These are phyloP conservation scores for Mycena polygramma DNA, from an alignment of 768 basidiomycete genomes.

Conservation along the genomic window DNA sequence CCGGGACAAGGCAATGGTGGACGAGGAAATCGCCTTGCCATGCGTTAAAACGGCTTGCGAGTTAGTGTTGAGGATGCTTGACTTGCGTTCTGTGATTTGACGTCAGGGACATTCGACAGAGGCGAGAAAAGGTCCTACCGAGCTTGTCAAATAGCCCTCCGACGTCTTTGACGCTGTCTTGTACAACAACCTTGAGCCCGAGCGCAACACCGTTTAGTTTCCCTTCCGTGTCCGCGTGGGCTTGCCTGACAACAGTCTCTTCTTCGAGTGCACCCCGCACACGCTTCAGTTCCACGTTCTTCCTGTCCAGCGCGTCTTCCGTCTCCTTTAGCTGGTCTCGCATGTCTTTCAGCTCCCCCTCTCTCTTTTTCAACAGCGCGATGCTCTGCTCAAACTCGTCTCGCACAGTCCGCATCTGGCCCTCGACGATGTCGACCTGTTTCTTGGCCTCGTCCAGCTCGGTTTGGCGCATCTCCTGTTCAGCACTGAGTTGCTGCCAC, in stretches of 20 bases:
- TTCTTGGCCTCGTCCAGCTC: slow-evolving; percentile 87
- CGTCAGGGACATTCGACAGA: slow-evolving; percentile 24
- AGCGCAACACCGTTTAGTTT: slow-evolving; percentile 79
- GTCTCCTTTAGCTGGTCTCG: slow-evolving; percentile 67
- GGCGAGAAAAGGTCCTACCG: slow-evolving; percentile 60
- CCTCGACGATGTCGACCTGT: slow-evolving; percentile 86
- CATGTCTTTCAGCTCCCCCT: slow-evolving; percentile 80
- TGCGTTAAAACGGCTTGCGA: slow-evolving; percentile 73
- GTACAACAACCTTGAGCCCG: slow-evolving; percentile 72
- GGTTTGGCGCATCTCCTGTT: slow-evolving; percentile 82
- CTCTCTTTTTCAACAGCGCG: slow-evolving; percentile 76
- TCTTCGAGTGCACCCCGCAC: slow-evolving; percentile 79
- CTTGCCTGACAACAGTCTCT: slow-evolving; percentile 82
- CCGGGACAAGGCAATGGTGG: slow-evolving; percentile 65
- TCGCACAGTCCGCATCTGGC: slow-evolving; percentile 80
- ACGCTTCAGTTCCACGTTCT: slow-evolving; percentile 68
- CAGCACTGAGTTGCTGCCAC: slow-evolving; percentile 85
- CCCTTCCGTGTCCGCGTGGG: slow-evolving; percentile 81
- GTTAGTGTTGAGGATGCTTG: slow-evolving; percentile 73
- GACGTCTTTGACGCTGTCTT: slow-evolving; percentile 81
- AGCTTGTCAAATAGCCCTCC: slow-evolving; percentile 84
- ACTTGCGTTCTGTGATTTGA: slow-evolving; percentile 75
- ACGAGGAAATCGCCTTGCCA: slow-evolving; percentile 67
- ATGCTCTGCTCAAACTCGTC: slow-evolving; percentile 96
- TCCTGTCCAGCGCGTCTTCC: slow-evolving; percentile 64